These are phyloP conservation scores for Vinca minor DNA, from an alignment of 257 asterid genomes.

Conservation along the genomic window DNA sequence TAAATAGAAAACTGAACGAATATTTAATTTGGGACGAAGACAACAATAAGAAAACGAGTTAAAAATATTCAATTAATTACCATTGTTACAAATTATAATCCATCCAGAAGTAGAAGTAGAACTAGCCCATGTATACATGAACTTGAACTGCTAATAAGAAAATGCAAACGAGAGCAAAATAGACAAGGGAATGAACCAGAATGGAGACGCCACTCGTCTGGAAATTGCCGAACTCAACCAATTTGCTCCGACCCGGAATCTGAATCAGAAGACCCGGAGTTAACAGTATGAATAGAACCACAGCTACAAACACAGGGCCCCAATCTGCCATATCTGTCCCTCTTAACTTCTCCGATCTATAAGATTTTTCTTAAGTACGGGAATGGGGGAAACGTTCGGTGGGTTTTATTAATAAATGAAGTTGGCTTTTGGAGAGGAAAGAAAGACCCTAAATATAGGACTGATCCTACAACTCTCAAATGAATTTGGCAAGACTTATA, in stretches of 20 bases:
- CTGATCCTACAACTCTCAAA: no score
- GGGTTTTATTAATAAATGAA: no score
- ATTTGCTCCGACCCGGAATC: constrained; percentile 61
- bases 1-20: no score
- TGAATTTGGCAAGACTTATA: no score
- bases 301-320: constrained; percentile 87
- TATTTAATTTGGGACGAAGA: no score
- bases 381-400: background rate
- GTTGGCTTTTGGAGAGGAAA: no score
- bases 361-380: no score
- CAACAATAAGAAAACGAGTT: no score
- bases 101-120: no score
- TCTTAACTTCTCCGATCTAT: background rate
- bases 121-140: constrained; percentile 56
- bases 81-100: no score
- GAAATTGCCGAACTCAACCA: constrained; percentile 67
- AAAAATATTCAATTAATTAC: no score
- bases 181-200: constrained; percentile 57
- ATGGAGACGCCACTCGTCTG: constrained; percentile 82
- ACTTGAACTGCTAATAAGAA: constrained; percentile 68
- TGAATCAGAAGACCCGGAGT: constrained; percentile 85
- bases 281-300: constrained; percentile 71
- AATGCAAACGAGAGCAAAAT: constrained; percentile 75
- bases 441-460: no score
- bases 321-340: constrained; percentile 58